Conservation (phyloP, 768 basidiomycete species). For the Gelatoporia subvermispora region DNA sequence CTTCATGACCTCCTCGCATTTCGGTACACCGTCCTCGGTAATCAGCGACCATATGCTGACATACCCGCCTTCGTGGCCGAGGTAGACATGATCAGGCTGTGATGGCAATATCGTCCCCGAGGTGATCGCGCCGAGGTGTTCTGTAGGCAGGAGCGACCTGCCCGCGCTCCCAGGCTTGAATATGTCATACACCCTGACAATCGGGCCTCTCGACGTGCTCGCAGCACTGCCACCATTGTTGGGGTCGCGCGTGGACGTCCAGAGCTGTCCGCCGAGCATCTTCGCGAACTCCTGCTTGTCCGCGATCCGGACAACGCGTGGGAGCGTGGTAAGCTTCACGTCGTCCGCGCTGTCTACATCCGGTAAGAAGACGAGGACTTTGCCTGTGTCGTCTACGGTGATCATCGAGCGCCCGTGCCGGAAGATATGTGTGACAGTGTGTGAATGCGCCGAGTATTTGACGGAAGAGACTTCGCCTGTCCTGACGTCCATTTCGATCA, state of each 20-base stretch:
- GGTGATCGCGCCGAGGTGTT: constrained; percentile 78
- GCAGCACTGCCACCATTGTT: constrained; percentile 26
- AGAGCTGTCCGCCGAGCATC: constrained; percentile 70
- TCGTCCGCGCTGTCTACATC: constrained; percentile 37
- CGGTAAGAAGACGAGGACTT: constrained; percentile 69
- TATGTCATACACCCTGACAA: constrained; percentile 78
- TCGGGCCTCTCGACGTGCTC: constrained; percentile 51
- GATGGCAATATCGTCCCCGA: constrained; percentile 73
- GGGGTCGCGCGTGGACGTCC: constrained; percentile 68
- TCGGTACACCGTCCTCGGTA: constrained; percentile 50
- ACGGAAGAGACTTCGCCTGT: constrained; percentile 52
- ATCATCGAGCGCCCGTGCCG: constrained; percentile 69
- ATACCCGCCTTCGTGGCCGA: constrained; percentile 91
- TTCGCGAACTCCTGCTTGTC: constrained; percentile 82
- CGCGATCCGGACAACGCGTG: constrained; percentile 60
- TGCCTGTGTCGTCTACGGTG: constrained; percentile 82
- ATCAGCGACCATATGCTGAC: constrained; percentile 75
- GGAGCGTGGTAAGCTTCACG: constrained; percentile 39
- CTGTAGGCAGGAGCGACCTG: constrained; percentile 53
- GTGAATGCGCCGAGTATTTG: constrained; percentile 59
- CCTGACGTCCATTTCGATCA: constrained; percentile 76
- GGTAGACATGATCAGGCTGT: constrained; percentile 60
- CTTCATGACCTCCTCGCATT: constrained; percentile 72
- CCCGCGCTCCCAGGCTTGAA: constrained; percentile 54
- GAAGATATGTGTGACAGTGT: constrained; percentile 68